Evolutionary conservation across 1,284 basidiomycete genomes (phyloP), one percentile per base, ranked within the genome.

Genomic region (Puccinia brachypodii): DNA sequence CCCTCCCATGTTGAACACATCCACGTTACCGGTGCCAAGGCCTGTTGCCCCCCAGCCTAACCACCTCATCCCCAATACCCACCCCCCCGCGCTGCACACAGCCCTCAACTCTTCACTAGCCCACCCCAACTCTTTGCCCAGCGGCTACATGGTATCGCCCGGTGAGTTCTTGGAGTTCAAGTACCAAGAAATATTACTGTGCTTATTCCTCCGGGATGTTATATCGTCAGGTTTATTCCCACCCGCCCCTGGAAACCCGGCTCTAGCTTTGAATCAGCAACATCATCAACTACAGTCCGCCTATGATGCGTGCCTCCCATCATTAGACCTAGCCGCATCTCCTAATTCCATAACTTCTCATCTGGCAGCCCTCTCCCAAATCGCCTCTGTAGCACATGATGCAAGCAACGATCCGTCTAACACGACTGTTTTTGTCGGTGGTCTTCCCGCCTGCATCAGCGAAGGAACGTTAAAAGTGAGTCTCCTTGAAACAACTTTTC

Each of bases 341-440:
- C 69, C 74, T 47, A 77, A 60, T 68, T 73, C 83, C 1, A 92
- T 86, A 92, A 82, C 91, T 90, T 3, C 92, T 92, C 86, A 92
- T 92, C 64, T 90, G 92, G 19, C 92, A 92, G 3, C 92, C 93
- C 82, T 87, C 93, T 81, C 91, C 91, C 11, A 93, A 92, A 84
- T 79, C 9, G 76, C 66, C 53, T 69, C 68, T 16, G 76, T 71
- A 13, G 76, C 76, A 8, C 68, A 79, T 60, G 68, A 80, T 38
- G 69, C 78, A 8, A 80, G 66, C 38, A 92, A 92, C 11, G 94
- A 95, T 85, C 94, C 93, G 11, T 94, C 94, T 86, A 96, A 96
- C 85, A 95, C 94, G 19, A 96, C 94, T 4, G 94, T 95, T 40
- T 96, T 96, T 84, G 94, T 96, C 36, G 94, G 94, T 47, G 94